Conservation (phyloP, 306 rosid genomes). For the Glycine tomentella region DNA sequence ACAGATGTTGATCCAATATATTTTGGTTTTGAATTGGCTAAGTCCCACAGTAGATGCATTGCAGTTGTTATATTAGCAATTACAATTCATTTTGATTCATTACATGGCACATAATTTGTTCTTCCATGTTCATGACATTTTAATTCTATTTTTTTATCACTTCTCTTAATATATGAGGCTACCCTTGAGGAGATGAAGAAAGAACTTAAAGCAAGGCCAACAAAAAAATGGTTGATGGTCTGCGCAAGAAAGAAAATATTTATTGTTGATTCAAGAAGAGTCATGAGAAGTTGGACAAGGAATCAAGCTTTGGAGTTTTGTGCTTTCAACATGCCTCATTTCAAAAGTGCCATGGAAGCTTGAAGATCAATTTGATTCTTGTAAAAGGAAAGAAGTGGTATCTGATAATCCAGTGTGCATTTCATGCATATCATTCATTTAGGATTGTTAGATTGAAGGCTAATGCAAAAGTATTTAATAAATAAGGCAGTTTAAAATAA, state of each 20-base stretch:
- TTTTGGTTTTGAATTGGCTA: slow-evolving; percentile 28
- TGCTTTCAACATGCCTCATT: too few species aligned
- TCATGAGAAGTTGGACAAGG: too few species aligned
- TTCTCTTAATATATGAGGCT: slow-evolving; percentile 64
- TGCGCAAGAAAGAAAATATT: slow-evolving; percentile 89
- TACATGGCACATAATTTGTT: slow-evolving; percentile 3
- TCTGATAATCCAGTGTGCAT: too few species aligned
- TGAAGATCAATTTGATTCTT: too few species aligned
- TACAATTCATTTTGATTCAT: slow-evolving; percentile 8
- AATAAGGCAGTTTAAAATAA: too few species aligned
- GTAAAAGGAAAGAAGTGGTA: too few species aligned
- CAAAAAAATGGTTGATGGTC: slow-evolving; percentile 84
- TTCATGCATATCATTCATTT: too few species aligned
- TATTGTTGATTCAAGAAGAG: too few species aligned
- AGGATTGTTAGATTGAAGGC: too few species aligned
- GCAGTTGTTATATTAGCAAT: slow-evolving; percentile 31
- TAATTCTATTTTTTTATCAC: slow-evolving; percentile 22
- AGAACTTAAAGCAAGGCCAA: slow-evolving; percentile 86
- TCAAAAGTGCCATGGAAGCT: too few species aligned
- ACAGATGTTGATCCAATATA: slow-evolving; percentile 29
- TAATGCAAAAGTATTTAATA: too few species aligned
- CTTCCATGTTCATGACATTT: slow-evolving; percentile 21
- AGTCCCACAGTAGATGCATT: slow-evolving; percentile 15
- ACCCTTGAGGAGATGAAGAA: slow-evolving; percentile 68
- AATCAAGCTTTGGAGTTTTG: too few species aligned